Percentiles rank a stretch among this genome's conserved stretches.
Evolutionary conservation across 495 filamentous ascomycete species (phyloP).

Genomic region (Letharia columbiana): DNA sequence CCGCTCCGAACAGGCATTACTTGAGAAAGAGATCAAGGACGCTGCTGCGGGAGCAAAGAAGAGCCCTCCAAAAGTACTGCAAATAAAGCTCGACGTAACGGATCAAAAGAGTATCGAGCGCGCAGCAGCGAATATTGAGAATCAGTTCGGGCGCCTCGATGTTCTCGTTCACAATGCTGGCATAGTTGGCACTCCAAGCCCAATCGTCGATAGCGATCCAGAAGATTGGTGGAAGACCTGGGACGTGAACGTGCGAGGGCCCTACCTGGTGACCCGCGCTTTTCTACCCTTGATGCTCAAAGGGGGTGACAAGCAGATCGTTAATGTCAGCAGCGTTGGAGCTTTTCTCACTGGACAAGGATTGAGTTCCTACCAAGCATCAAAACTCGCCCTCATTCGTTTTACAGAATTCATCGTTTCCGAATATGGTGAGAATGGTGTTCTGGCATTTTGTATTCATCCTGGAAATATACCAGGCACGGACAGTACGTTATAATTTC

Average conservation of each 20-base stretch:
- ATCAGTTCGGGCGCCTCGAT: constrained; percentile 40
- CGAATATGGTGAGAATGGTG: constrained; percentile 36
- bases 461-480: constrained; percentile 39
- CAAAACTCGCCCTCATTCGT: constrained; percentile 36
- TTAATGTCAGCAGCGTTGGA: constrained; percentile 31
- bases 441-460: constrained; percentile 36
- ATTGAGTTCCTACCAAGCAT: constrained; percentile 34
- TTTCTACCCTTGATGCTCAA: constrained; percentile 39
- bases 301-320: constrained; percentile 31
- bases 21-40: constrained; percentile 32
- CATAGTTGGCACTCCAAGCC: constrained; percentile 14
- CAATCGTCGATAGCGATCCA: constrained; percentile 28
- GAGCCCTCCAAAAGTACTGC: constrained; percentile 30
- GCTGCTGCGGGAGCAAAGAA: constrained; percentile 31
- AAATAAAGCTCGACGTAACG: constrained; percentile 37
- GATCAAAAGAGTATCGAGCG: constrained; percentile 34
- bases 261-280: constrained; percentile 33
- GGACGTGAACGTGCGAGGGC: constrained; percentile 38
- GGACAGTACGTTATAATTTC: constrained; percentile 18
- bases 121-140: constrained; percentile 34
- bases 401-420: constrained; percentile 38
- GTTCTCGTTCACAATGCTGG: constrained; percentile 46
- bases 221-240: constrained; percentile 37
- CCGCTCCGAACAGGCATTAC: constrained; percentile 31
- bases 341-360: constrained; percentile 25